A percentile compares a stretch with the other conserved stretches of the same genome.
Evolutionary conservation across 805 yeast genomes (phyloP).

Genomic region (Kazachstania martiniae): DNA sequence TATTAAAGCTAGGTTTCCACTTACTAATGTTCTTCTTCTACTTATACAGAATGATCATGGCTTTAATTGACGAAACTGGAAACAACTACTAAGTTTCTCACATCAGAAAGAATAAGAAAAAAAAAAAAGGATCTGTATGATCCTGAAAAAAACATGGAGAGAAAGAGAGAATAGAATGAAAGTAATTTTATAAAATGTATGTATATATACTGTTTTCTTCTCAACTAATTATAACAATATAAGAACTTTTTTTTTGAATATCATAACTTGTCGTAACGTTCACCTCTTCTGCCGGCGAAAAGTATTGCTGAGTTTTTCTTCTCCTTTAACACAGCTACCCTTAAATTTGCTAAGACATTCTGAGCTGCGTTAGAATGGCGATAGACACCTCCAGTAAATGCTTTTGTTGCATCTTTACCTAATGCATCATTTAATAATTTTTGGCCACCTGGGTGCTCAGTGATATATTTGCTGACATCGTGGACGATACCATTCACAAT

Average conservation of each 20-base stretch:
- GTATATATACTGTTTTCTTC: background rate
- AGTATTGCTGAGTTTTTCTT: conserved; percentile 45
- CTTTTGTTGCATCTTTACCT: conserved; percentile 76
- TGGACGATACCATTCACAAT: conserved; percentile 73
- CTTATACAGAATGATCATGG: conserved; percentile 91
- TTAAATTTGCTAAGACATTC: conserved; percentile 69
- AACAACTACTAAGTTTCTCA: conserved; percentile 4
- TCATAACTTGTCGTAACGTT: conserved; percentile 16
- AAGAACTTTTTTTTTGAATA: too few species aligned
- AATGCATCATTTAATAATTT: conserved; percentile 57
- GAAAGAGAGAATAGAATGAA: too few species aligned
- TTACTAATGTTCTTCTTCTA: conserved; percentile 88
- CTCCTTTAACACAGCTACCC: conserved; percentile 70
- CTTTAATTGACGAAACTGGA: conserved; percentile 53
- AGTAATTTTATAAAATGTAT: too few species aligned
- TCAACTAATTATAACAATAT: too few species aligned
- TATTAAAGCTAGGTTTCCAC: conserved; percentile 84
- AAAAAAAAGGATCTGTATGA: too few species aligned
- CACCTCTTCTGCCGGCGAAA: conserved; percentile 29
- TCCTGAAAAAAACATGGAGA: too few species aligned
- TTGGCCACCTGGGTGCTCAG: conserved; percentile 80
- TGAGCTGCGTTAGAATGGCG: conserved; percentile 82
- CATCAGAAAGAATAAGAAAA: too few species aligned
- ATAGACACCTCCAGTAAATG: conserved; percentile 80
- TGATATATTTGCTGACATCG: conserved; percentile 55